These are phyloP conservation scores for Corinectria fuckeliana DNA, from an alignment of 2,329 filamentous ascomycete species.

Conservation along the genomic window DNA sequence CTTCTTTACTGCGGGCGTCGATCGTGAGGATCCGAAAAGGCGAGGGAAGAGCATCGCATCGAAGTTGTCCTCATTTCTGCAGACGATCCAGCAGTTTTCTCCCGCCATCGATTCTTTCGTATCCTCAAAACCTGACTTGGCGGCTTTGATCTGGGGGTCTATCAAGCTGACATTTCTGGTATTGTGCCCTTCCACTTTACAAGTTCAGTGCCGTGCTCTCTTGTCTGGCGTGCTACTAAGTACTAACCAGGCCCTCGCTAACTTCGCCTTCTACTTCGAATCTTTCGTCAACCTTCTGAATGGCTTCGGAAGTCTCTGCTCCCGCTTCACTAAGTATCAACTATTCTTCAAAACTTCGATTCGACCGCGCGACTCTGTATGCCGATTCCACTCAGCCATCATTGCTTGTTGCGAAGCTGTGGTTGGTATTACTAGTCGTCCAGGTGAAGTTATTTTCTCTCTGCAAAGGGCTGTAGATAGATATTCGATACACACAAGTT, in stretches of 20 bases:
- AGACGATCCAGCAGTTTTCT: constrained; percentile 23
- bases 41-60: constrained; percentile 25
- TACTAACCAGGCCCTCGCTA: constrained; percentile 22
- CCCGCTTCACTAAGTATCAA: constrained; percentile 18
- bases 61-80: constrained; percentile 13
- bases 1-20: constrained; percentile 18
- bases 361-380: not conserved
- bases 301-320: constrained; percentile 15
- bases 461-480: constrained; percentile 20
- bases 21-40: not conserved
- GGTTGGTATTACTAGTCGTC: not conserved
- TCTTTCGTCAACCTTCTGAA: constrained; percentile 21
- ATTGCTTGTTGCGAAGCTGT: constrained; percentile 21
- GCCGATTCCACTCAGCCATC: constrained; percentile 13
- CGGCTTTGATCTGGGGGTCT: constrained; percentile 18
- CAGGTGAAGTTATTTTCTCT: constrained; percentile 3
- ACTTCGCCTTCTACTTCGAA: constrained; percentile 27
- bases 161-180: constrained; percentile 21
- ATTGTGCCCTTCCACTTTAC: not conserved
- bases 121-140: constrained; percentile 13
- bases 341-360: not conserved
- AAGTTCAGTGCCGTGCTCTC: not conserved
- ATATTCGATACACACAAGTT: constrained; percentile 2
- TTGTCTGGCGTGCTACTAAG: no score
- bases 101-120: constrained; percentile 18